A percentile compares a stretch with the other conserved stretches of the same genome.
These are phyloP conservation scores for Cymbidium sinense DNA, from an alignment of 106 monocot species.

Conservation along the genomic window DNA sequence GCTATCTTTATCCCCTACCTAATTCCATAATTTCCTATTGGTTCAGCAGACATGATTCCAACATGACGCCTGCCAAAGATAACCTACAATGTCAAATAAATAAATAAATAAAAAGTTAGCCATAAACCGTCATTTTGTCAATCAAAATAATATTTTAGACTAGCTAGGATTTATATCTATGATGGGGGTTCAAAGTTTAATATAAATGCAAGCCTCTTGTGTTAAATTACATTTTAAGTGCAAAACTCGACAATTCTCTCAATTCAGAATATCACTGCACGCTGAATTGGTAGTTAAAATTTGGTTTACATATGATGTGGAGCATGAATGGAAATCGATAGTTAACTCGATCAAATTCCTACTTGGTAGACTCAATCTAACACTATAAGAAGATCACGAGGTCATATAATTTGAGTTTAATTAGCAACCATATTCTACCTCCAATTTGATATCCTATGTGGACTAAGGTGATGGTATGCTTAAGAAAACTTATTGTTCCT, in stretches of 20 bases:
- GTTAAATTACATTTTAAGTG: background rate
- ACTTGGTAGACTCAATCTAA: no score
- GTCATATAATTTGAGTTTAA: no score
- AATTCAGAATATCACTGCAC: background rate
- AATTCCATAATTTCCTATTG: slow-evolving; percentile 84
- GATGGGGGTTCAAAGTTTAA: background rate
- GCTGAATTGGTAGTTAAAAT: no score
- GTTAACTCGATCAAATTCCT: no score
- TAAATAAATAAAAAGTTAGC: background rate
- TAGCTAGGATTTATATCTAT: background rate
- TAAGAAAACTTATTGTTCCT: no score
- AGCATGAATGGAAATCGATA: background rate
- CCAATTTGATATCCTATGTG: no score
- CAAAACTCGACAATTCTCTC: background rate
- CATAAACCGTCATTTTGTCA: background rate
- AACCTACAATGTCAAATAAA: slow-evolving; percentile 30
- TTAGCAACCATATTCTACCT: no score
- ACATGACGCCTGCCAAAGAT: slow-evolving; percentile 84
- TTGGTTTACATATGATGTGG: background rate
- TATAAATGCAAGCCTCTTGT: background rate
- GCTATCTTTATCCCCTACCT: slow-evolving; percentile 23
- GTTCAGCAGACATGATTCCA: slow-evolving; percentile 84
- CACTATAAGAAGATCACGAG: no score
- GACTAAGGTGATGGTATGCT: no score
- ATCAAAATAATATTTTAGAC: no score